Conservation (phyloP, 768 basidiomycete species). For the Podaxis sp. region DNA sequence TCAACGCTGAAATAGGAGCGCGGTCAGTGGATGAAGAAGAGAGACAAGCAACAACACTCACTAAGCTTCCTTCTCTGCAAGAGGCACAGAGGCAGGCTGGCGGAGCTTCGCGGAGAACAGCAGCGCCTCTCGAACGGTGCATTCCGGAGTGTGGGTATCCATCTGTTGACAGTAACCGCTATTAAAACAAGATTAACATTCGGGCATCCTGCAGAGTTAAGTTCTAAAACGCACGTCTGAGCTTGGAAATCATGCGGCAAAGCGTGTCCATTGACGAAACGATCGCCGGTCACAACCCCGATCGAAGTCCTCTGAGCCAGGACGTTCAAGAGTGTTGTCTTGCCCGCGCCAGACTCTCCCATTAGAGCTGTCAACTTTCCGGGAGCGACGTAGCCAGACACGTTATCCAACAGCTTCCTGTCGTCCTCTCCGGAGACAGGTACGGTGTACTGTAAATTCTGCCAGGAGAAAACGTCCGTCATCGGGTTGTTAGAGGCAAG, state of each 20-base stretch:
- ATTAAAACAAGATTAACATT: neutral
- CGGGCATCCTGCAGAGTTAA: neutral
- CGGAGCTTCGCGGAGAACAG: slow-evolving; percentile 80
- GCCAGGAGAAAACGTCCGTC: slow-evolving; percentile 80
- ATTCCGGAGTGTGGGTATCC: slow-evolving; percentile 75
- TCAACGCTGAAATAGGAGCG: slow-evolving; percentile 32
- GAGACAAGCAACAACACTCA: slow-evolving; percentile 32
- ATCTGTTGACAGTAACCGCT: slow-evolving; percentile 83
- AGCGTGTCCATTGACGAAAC: slow-evolving; percentile 53
- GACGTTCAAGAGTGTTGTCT: slow-evolving; percentile 62
- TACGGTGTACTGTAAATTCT: slow-evolving; percentile 68
- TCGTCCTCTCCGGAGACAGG: slow-evolving; percentile 46
- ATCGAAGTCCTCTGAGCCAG: slow-evolving; percentile 48
- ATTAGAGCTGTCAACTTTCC: slow-evolving; percentile 81
- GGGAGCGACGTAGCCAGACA: slow-evolving; percentile 81
- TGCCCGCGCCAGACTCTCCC: slow-evolving; percentile 57
- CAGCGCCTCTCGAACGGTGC: slow-evolving; percentile 82
- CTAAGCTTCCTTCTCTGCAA: slow-evolving; percentile 79
- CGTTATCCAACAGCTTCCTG: slow-evolving; percentile 59
- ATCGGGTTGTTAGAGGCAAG: slow-evolving; percentile 28
- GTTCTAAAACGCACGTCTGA: slow-evolving; percentile 44
- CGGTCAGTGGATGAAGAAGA: neutral
- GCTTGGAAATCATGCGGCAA: slow-evolving; percentile 61
- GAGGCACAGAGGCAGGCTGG: slow-evolving; percentile 66
- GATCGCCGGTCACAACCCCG: slow-evolving; percentile 53